A percentile compares a stretch with the other conserved stretches of the same genome.
phyloP scores from a whole-genome alignment of 371 early-diverging fungal genomes.

The Rhizopus stolonifer region DNA sequence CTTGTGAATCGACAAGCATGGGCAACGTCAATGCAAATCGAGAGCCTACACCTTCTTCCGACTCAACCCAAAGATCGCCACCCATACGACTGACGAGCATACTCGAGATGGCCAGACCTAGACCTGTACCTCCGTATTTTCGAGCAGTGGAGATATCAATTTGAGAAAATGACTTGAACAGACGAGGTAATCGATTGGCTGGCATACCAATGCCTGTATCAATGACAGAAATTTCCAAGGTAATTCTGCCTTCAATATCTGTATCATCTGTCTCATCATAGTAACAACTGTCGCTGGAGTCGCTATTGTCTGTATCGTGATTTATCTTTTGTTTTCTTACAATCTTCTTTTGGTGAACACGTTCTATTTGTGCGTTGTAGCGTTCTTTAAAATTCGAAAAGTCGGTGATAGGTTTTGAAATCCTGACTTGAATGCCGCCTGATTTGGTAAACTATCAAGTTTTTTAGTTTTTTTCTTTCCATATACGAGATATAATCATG shows the following conservation, averaged over 20 bases:
- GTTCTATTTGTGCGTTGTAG: constrained; percentile 54
- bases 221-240: constrained; percentile 57
- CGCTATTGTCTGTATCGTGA: constrained; percentile 7
- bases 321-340: constrained; percentile 4
- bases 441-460: constrained; percentile 44
- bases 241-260: constrained; percentile 32
- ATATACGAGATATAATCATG: background rate
- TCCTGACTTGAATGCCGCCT: constrained; percentile 39
- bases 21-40: constrained; percentile 61
- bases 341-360: constrained; percentile 21
- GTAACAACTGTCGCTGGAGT: constrained; percentile 9
- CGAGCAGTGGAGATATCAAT: constrained; percentile 60
- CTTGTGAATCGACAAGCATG: constrained; percentile 27
- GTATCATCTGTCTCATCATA: constrained; percentile 18
- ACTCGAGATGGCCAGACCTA: constrained; percentile 61
- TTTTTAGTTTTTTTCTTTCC: too few species aligned
- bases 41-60: constrained; percentile 53
- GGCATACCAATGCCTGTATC: constrained; percentile 65
- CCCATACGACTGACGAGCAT: constrained; percentile 62
- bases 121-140: constrained; percentile 57
- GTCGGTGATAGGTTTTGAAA: constrained; percentile 23
- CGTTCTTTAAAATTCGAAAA: constrained; percentile 46
- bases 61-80: constrained; percentile 63
- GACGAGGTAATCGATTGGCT: constrained; percentile 51
- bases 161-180: constrained; percentile 61